Evolutionary conservation across 495 filamentous ascomycete genomes (phyloP), one percentile per base, ranked within the genome.

Genomic region (Podospora australis): DNA sequence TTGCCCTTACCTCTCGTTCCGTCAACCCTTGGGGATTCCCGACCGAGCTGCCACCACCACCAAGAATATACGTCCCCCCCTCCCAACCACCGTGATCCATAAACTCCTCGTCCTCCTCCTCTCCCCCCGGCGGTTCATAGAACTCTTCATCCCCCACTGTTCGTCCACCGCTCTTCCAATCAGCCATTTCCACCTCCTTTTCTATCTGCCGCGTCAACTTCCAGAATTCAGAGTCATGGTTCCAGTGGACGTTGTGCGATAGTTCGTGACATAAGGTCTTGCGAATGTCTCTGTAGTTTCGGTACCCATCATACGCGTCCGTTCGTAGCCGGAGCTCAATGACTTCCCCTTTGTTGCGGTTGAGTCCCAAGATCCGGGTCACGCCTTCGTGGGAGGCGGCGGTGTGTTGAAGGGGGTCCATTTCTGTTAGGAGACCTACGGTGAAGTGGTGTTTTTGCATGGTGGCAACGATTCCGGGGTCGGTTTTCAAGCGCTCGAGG

Each of bases 191-290:
- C 22, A 96, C 90, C 76, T 96, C 90, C 50, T 69, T 74, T 74
- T 96, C 92, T 60, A 97, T 89, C 72, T 82, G 72, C 52, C 79
- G 77, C 47, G 82, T 90, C 68, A 97, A 61, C 46, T 87, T 77
- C 91, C 91, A 98, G 62, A 98, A 98, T 10, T 82, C 65, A 11
- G 80, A 69, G 65, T 96, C 89, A 65, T 98, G 92, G 1, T 84
- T 78, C 0, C 82, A 77, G 59, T 81, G 82, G 8, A 94, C 89
- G 58, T 90, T 95, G 66, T 98, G 92, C 62, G 91, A 83, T 34
- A 98, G 71, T 75, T 98, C 92, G 63, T 98, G 92, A 59, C 90
- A 96, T 23, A 97, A 73, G 56, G 92, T 96, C 56, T 86, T 88
- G 35, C 92, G 74, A 23, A 98, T 94, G 1, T 81, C 87, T 50